Percentiles rank a stretch among this genome's conserved stretches.
Evolutionary conservation across 106 monocot genomes (phyloP).

Genomic region (Acorus gramineus): DNA sequence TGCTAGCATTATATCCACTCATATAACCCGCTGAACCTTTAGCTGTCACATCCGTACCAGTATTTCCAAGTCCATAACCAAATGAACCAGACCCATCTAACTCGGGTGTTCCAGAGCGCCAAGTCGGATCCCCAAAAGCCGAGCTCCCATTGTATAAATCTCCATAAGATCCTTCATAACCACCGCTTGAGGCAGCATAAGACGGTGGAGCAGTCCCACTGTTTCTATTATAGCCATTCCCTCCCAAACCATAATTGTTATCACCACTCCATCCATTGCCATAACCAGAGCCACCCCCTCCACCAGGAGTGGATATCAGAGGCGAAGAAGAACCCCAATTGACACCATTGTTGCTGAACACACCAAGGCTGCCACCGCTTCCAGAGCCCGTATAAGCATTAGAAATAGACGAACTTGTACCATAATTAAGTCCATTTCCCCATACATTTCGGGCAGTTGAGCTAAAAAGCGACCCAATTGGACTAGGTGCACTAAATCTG

Average conservation of each 20-base stretch:
- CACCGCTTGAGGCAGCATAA: constrained; percentile 22
- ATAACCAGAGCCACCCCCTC: constrained; percentile 23
- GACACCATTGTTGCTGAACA: constrained; percentile 20
- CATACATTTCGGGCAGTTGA: constrained; percentile 46
- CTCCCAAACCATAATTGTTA: constrained; percentile 23
- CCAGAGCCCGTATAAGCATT: constrained; percentile 35
- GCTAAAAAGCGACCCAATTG: constrained; percentile 38
- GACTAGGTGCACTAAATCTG: constrained; percentile 23
- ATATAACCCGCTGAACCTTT: constrained; percentile 41
- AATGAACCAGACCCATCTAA: constrained; percentile 45
- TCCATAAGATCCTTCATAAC: constrained; percentile 46
- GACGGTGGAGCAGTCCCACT: constrained; percentile 20
- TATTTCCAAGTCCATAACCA: constrained; percentile 38
- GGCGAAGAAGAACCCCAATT: constrained; percentile 34
- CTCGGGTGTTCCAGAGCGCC: constrained; percentile 51
- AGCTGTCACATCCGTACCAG: constrained; percentile 22
- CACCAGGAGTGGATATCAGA: constrained; percentile 18
- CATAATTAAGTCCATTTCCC: constrained; percentile 44
- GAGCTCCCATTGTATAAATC: constrained; percentile 50
- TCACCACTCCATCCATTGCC: constrained; percentile 15
- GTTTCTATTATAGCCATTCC: constrained; percentile 38
- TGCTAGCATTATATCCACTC: constrained; percentile 44
- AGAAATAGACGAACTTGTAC: constrained; percentile 20
- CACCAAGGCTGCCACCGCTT: constrained; percentile 21
- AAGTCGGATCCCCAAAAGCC: constrained; percentile 66